Evolutionary conservation across 371 early-diverging fungal species (phyloP).

Genomic region (Mucor velutinosus): DNA sequence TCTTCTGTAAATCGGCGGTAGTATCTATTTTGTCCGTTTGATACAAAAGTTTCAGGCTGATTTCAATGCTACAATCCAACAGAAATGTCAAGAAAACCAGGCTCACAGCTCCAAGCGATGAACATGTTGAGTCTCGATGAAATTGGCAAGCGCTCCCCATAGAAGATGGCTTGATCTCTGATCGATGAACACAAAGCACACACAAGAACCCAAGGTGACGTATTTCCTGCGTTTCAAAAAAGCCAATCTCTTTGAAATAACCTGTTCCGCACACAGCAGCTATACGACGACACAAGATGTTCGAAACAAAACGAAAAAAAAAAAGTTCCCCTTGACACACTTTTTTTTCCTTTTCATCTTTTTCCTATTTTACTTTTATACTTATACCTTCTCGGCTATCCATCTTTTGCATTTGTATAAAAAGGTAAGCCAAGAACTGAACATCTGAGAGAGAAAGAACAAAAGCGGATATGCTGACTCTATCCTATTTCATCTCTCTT

Average conservation of each 20-base stretch:
- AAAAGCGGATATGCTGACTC: constrained; percentile 1
- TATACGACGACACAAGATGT: neutral
- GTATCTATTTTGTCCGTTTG: neutral
- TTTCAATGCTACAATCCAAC: neutral
- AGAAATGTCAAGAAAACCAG: neutral
- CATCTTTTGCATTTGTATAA: neutral
- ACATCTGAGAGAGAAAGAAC: neutral
- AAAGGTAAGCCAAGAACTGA: neutral
- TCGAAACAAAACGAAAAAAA: neutral
- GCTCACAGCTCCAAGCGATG: neutral
- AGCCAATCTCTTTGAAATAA: constrained; percentile 9
- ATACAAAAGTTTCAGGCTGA: neutral
- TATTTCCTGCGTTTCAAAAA: constrained; percentile 4
- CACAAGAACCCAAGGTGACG: neutral
- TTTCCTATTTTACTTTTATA: neutral
- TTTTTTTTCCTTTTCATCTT: constrained; percentile 4
- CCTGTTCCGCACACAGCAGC: neutral
- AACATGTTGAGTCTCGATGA: neutral
- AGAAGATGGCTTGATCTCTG: neutral
- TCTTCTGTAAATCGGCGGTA: no score
- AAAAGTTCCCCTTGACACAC: constrained; percentile 16
- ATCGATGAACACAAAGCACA: neutral
- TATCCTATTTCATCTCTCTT: neutral
- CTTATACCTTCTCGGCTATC: constrained; percentile 12
- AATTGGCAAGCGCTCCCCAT: neutral